Percentiles rank a stretch among this genome's conserved stretches.
Conservation (phyloP, 768 basidiomycete genomes). For the Chalciporus pseudorubinellus region DNA sequence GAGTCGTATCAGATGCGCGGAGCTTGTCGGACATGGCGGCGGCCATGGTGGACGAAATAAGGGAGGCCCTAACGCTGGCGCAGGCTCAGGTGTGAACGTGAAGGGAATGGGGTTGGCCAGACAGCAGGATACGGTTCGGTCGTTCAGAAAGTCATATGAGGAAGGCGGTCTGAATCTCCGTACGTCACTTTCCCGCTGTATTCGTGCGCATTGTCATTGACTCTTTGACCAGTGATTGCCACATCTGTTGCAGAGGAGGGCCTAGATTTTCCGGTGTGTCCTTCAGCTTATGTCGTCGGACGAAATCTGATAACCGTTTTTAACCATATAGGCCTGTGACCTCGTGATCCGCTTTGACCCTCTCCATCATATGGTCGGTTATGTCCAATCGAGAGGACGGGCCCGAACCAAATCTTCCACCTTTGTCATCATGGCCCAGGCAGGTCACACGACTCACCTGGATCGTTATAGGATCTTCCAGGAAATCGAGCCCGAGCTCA, state of each 20-base stretch:
- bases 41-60: conserved; percentile 27
- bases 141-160: conserved; percentile 68
- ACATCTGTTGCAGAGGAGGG: conserved; percentile 92
- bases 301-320: conserved; percentile 1
- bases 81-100: conserved; percentile 35
- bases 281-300: not conserved
- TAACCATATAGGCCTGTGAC: conserved; percentile 85
- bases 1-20: conserved; percentile 55
- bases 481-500: conserved; percentile 62
- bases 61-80: conserved; percentile 12
- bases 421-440: conserved; percentile 78
- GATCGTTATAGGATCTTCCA: conserved; percentile 58
- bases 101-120: conserved; percentile 51
- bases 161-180: conserved; percentile 64
- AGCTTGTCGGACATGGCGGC: conserved; percentile 70
- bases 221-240: conserved; percentile 55
- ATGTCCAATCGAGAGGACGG: conserved; percentile 86
- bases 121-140: conserved; percentile 58
- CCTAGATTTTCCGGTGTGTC: conserved; percentile 76
- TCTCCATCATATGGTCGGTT: conserved; percentile 79
- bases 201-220: not conserved
- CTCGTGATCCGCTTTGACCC: conserved; percentile 84
- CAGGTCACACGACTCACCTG: conserved; percentile 53
- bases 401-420: conserved; percentile 75
- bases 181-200: conserved; percentile 36